Percentiles rank a stretch among this genome's conserved stretches.
Evolutionary conservation across 441 rosid genomes (phyloP).

Genomic region (Brassica balearica): DNA sequence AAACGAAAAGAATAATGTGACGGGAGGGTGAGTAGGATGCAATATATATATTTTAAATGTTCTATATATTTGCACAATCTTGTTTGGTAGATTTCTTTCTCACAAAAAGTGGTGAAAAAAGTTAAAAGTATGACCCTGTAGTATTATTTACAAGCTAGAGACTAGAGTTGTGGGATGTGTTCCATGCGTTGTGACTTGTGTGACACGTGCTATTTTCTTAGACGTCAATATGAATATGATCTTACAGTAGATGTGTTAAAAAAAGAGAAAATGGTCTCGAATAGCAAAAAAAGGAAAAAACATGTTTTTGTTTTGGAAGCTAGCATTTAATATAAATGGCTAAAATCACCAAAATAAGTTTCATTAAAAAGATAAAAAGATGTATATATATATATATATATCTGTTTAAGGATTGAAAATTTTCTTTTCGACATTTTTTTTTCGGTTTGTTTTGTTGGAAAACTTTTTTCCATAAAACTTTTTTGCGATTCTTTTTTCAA

Average conservation of each 20-base stretch:
- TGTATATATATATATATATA: too few relatives aligned
- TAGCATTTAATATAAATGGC: too few relatives aligned
- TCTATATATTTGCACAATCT: slow-evolving; percentile 25
- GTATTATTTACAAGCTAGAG: slow-evolving; percentile 16
- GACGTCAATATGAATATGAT: neutral
- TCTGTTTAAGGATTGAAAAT: too few relatives aligned
- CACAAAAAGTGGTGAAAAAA: slow-evolving; percentile 36
- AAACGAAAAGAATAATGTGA: slow-evolving; percentile 36
- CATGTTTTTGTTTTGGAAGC: too few relatives aligned
- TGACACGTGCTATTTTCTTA: neutral
- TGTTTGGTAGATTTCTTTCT: slow-evolving; percentile 35
- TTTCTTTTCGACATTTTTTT: too few relatives aligned
- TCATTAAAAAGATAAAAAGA: too few relatives aligned
- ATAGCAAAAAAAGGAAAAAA: too few relatives aligned
- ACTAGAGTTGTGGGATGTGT: slow-evolving; percentile 20
- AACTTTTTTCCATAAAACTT: too few relatives aligned
- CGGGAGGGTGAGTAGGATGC: slow-evolving; percentile 42
- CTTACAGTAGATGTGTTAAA: neutral
- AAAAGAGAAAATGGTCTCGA: neutral
- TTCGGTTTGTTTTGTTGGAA: too few relatives aligned
- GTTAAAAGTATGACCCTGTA: slow-evolving; percentile 26
- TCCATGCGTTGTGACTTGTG: neutral
- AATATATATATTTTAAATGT: neutral
- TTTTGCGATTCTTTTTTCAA: too few relatives aligned
- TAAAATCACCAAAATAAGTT: too few relatives aligned